Base-by-base conservation (phyloP, 768 basidiomycete species). In the Leucogyrophana mollusca region DNA sequence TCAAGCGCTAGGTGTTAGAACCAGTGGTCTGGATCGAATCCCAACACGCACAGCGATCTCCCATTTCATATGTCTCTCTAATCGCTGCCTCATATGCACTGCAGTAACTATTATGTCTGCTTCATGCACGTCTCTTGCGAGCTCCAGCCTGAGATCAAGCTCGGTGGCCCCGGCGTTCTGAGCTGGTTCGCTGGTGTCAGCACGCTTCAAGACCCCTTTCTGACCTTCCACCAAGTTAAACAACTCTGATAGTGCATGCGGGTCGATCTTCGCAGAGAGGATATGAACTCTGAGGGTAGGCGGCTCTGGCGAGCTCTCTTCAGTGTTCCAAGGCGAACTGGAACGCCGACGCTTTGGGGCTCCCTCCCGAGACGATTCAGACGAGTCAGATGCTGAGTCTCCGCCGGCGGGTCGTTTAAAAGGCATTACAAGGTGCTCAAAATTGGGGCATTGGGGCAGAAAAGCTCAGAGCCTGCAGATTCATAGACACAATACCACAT, bases 31-130 rank as follows among this genome's bases (percentile, higher is more conserved):
- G 41, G 14, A 37, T 27, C 13, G 34, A n/a, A n/a, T n/a, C n/a
- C n/a, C n/a, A n/a, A n/a, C n/a, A 71, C 84, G 60, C 59, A 89
- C 88, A 21, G 85, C 83, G 25, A 82, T 54, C 2, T 72, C 65
- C 84, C 84, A 85, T 23, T 73, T 56, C 11, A 91, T 43, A 62
- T 90, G 87, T 40, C 88, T 71, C 62, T 88, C 82, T 1, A 91
- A 66, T 2, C 90, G 76, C 49, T 76, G 76, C 53, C 73, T 72
- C 80, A 88, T 90, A 25, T 61, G 73, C 21, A 90, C 70, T 14
- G 70, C 75, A 4, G 89, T 87, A 45, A 92, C 57, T 32, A 91
- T 66, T 25, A 90, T 68, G 42, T 90, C 78, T 4, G 86, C 82
- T 9, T 78, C 72, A 13, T 71, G 62, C 3, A 67, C 51, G 32